Conservation (phyloP, 2,329 filamentous ascomycete genomes). For the Arthrinium phaeospermum region DNA sequence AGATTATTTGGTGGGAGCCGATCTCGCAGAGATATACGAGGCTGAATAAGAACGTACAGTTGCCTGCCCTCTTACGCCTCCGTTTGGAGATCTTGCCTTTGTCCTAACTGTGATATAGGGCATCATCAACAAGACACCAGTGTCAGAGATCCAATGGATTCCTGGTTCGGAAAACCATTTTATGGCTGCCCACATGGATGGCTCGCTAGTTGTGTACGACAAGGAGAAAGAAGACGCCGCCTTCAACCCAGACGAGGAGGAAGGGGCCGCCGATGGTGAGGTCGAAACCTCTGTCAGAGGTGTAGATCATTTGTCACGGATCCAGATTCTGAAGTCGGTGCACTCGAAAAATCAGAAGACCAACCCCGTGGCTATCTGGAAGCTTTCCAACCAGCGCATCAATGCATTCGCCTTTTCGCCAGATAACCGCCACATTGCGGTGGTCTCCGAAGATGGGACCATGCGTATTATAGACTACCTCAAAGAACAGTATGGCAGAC, state of each 20-base stretch:
- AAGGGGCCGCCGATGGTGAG: slow-evolving; percentile 41
- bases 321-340: slow-evolving; percentile 87
- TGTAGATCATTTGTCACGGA: slow-evolving; percentile 47
- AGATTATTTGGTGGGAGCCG: slow-evolving; percentile 98
- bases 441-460: slow-evolving; percentile 90
- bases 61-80: slow-evolving; percentile 24
- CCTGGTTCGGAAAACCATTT: slow-evolving; percentile 94
- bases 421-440: slow-evolving; percentile 82
- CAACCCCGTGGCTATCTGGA: slow-evolving; percentile 93
- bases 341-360: slow-evolving; percentile 91
- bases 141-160: slow-evolving; percentile 90
- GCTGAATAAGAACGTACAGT: slow-evolving; percentile 91
- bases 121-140: slow-evolving; percentile 82
- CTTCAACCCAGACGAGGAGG: slow-evolving; percentile 41
- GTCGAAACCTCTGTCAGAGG: slow-evolving; percentile 41
- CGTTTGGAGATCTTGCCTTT: not conserved
- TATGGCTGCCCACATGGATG: slow-evolving; percentile 89
- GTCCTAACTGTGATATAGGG: slow-evolving; percentile 58
- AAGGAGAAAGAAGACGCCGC: slow-evolving; percentile 83
- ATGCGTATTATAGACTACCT: slow-evolving; percentile 91
- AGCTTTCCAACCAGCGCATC: slow-evolving; percentile 86
- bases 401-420: slow-evolving; percentile 94
- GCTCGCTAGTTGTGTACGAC: slow-evolving; percentile 90
- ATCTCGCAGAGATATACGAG: slow-evolving; percentile 95
- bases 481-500: slow-evolving; percentile 71